These are phyloP conservation scores for Huiozyma naganishii DNA, from an alignment of 805 yeast species.

Conservation along the genomic window DNA sequence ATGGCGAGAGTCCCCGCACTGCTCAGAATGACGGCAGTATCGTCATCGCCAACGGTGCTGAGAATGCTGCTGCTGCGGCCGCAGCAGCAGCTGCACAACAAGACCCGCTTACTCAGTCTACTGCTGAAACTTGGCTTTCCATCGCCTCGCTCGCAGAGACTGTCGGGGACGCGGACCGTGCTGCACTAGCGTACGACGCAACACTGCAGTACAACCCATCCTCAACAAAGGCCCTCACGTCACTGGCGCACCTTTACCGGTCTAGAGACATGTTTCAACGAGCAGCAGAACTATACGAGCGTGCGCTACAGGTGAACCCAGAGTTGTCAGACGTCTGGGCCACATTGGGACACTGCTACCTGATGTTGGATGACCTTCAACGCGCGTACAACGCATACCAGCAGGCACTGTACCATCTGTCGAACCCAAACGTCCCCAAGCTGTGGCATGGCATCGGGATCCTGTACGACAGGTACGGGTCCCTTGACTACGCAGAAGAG, in stretches of 20 bases:
- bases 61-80: not conserved
- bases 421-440: slow-evolving; percentile 90
- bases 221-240: slow-evolving; percentile 74
- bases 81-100: slow-evolving; percentile 9
- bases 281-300: slow-evolving; percentile 89
- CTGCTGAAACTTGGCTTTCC: slow-evolving; percentile 80
- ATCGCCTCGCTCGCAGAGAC: slow-evolving; percentile 84
- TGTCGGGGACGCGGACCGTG: slow-evolving; percentile 79
- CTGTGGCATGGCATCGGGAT: slow-evolving; percentile 99
- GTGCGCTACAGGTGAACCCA: slow-evolving; percentile 69
- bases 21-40: no score
- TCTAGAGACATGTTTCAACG: slow-evolving; percentile 83
- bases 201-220: slow-evolving; percentile 81
- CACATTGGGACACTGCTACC: slow-evolving; percentile 85
- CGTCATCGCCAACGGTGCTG: not conserved
- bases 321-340: slow-evolving; percentile 98
- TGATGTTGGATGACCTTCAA: slow-evolving; percentile 92
- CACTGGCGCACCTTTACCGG: slow-evolving; percentile 80
- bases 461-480: slow-evolving; percentile 89
- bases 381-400: slow-evolving; percentile 95
- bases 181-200: slow-evolving; percentile 77
- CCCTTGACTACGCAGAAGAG: slow-evolving; percentile 94
- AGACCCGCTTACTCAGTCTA: slow-evolving; percentile 37
- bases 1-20: no score
- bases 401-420: slow-evolving; percentile 82